These are phyloP conservation scores for Metschnikowia gelsemii DNA, from an alignment of 805 yeast species.

Conservation along the genomic window DNA sequence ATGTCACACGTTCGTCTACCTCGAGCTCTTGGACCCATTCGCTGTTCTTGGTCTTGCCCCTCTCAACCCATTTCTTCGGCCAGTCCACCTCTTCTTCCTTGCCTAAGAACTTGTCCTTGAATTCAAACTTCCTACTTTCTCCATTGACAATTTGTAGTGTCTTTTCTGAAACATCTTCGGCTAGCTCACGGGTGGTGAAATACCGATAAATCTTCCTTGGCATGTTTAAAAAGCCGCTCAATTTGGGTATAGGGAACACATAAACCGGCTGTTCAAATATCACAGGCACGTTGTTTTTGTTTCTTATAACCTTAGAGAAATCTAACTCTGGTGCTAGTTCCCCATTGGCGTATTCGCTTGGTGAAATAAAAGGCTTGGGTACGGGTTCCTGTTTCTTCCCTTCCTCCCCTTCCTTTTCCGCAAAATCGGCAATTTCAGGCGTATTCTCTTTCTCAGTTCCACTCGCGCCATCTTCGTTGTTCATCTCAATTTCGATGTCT, in stretches of 20 bases:
- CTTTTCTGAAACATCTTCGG: conserved; percentile 58
- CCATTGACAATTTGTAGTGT: conserved; percentile 55
- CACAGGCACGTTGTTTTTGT: conserved; percentile 49
- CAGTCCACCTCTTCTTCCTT: conserved; percentile 25
- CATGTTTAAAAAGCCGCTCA: conserved; percentile 73
- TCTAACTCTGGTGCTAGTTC: conserved; percentile 62
- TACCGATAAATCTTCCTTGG: conserved; percentile 77
- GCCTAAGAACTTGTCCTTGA: conserved; percentile 36
- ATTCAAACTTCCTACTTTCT: conserved; percentile 53
- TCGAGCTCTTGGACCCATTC: conserved; percentile 84
- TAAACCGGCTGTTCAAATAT: conserved; percentile 75
- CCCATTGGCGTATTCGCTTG: conserved; percentile 56
- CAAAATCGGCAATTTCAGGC: conserved; percentile 11
- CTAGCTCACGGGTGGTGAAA: conserved; percentile 69
- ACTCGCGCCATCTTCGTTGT: not conserved
- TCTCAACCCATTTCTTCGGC: conserved; percentile 64
- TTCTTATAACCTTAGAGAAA: conserved; percentile 27
- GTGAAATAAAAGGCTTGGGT: conserved; percentile 61
- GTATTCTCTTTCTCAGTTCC: not conserved
- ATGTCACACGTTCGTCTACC: conserved; percentile 65
- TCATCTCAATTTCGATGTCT: not conserved
- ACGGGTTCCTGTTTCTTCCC: conserved; percentile 42
- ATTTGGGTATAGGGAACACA: conserved; percentile 72
- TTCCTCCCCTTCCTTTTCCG: conserved; percentile 23
- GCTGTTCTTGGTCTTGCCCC: conserved; percentile 68